A percentile compares a stretch with the other conserved stretches of the same genome.
phyloP scores from a whole-genome alignment of 306 rosid genomes.

The Alnus rubra region DNA sequence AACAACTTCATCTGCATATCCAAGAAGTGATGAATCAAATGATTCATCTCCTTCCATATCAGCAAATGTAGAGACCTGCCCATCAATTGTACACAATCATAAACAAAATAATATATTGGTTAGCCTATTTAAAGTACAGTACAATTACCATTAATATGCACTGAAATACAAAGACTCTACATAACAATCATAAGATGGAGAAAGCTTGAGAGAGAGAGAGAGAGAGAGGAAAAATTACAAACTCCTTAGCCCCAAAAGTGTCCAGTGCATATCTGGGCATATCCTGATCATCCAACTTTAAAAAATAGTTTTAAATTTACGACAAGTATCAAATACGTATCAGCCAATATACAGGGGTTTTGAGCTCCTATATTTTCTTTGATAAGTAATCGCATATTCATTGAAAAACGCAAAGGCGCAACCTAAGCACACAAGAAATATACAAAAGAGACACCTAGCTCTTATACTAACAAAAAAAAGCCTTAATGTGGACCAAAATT shows the following conservation, averaged over 20 bases:
- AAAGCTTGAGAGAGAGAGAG: no score
- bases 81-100: slow-evolving; percentile 20
- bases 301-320: no score
- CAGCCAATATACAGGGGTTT: neutral
- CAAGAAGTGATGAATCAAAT: slow-evolving; percentile 89
- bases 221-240: no score
- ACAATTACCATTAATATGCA: neutral
- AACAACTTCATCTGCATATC: slow-evolving; percentile 93
- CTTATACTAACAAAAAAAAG: neutral
- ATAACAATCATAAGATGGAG: no score
- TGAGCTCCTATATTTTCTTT: neutral
- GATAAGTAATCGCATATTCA: no score
- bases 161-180: neutral
- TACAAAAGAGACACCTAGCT: no score
- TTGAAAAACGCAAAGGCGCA: no score
- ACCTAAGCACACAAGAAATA: no score
- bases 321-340: no score
- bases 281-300: no score
- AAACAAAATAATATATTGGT: slow-evolving; percentile 8
- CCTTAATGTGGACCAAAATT: neutral
- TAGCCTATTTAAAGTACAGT: neutral
- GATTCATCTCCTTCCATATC: slow-evolving; percentile 99
- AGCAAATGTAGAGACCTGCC: slow-evolving; percentile 94
- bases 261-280: no score
- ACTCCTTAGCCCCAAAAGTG: no score